Percentiles rank a stretch among this genome's conserved stretches.
Conservation (phyloP, 805 yeast genomes). For the Candida patagonica region DNA sequence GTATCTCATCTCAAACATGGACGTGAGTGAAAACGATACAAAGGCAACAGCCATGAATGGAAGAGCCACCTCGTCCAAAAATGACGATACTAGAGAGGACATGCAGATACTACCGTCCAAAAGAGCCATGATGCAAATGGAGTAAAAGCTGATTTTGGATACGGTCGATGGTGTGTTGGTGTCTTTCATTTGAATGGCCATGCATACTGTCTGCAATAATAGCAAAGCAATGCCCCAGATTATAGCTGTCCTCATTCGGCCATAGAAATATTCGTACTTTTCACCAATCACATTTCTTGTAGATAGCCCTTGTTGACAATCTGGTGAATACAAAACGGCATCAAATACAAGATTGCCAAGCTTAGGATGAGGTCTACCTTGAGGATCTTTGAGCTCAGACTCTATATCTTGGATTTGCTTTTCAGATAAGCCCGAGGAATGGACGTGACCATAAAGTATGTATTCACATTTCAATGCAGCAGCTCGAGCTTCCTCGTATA, state of each 20-base stretch:
- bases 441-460: slow-evolving; percentile 57
- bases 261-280: slow-evolving; percentile 39
- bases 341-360: slow-evolving; percentile 50
- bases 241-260: slow-evolving; percentile 32
- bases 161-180: slow-evolving; percentile 74
- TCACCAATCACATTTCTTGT: slow-evolving; percentile 39
- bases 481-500: slow-evolving; percentile 36
- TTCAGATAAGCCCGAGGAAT: slow-evolving; percentile 45
- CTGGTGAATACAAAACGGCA: slow-evolving; percentile 75
- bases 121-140: slow-evolving; percentile 48
- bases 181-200: slow-evolving; percentile 60
- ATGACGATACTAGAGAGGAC: slow-evolving; percentile 48
- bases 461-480: slow-evolving; percentile 58
- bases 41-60: slow-evolving; percentile 64
- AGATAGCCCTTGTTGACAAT: slow-evolving; percentile 59
- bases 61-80: slow-evolving; percentile 49
- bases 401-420: slow-evolving; percentile 56
- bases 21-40: slow-evolving; percentile 56
- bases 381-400: slow-evolving; percentile 59
- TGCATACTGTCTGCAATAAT: slow-evolving; percentile 44
- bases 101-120: slow-evolving; percentile 65
- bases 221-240: slow-evolving; percentile 39
- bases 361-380: slow-evolving; percentile 63
- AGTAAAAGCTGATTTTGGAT: slow-evolving; percentile 61
- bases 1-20: slow-evolving; percentile 68